Conservation (phyloP, 2,329 filamentous ascomycete genomes). For the Colletotrichum sublineola region DNA sequence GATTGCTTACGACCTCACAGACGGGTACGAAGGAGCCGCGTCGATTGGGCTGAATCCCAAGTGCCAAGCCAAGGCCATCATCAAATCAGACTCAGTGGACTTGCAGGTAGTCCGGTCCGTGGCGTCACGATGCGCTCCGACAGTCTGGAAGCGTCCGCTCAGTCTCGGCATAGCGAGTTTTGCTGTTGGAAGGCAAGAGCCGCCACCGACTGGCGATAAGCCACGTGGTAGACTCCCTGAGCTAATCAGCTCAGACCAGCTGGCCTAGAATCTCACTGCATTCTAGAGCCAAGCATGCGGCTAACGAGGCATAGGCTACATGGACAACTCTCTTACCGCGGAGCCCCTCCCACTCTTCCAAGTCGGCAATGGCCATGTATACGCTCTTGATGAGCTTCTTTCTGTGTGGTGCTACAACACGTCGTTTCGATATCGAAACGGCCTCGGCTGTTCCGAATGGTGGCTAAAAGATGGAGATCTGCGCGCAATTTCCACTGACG, state of each 20-base stretch:
- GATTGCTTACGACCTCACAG: not conserved
- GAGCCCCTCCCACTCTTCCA: not conserved
- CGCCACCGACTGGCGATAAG: not conserved
- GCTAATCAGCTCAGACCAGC: constrained; percentile 5
- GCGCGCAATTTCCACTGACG: not conserved
- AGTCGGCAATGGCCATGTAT: not conserved
- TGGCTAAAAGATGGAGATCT: not conserved
- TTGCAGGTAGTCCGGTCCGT: not conserved
- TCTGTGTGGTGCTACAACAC: not conserved
- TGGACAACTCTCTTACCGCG: no score
- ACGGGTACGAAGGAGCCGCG: not conserved
- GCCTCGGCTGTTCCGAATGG: not conserved
- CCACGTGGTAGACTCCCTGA: not conserved
- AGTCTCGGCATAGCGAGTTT: no score
- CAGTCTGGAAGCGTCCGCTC: not conserved
- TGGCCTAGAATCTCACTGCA: not conserved
- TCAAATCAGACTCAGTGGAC: not conserved
- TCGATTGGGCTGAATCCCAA: no score
- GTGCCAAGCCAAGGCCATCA: not conserved
- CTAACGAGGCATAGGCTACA: not conserved
- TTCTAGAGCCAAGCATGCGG: not conserved
- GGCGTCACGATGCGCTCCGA: not conserved
- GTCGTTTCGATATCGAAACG: not conserved
- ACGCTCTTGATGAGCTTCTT: not conserved
- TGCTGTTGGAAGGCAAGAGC: not conserved